phyloP scores from a whole-genome alignment of 805 yeast genomes.

The Metschnikowia proteae region DNA sequence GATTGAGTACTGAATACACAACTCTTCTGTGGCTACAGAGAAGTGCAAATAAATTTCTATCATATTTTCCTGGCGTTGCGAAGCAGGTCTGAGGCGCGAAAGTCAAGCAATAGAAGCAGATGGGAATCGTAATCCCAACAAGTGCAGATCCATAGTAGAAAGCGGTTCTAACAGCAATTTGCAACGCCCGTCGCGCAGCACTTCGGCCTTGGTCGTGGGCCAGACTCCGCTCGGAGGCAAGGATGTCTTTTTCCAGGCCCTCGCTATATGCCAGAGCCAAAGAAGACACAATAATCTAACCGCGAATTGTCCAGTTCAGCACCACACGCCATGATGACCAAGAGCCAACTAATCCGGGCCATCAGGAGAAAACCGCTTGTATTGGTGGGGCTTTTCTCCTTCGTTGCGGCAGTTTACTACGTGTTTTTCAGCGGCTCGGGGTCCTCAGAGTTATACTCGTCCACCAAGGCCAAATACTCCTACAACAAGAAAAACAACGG shows the following conservation, averaged over 20 bases:
- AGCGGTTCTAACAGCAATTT: too few species aligned
- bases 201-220: too few species aligned
- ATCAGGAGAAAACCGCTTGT: conserved; percentile 59
- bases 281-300: neutral
- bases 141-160: too few species aligned
- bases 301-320: conserved; percentile 1
- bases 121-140: too few species aligned
- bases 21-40: neutral
- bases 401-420: conserved; percentile 41
- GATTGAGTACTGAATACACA: neutral
- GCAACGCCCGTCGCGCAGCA: too few species aligned
- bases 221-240: neutral
- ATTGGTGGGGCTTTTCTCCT: conserved; percentile 44
- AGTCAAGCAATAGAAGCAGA: too few species aligned
- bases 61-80: too few species aligned
- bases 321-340: conserved; percentile 15
- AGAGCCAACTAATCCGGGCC: conserved; percentile 35
- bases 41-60: neutral
- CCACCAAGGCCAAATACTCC: conserved; percentile 36
- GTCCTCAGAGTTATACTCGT: conserved; percentile 9
- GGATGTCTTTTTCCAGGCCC: neutral
- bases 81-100: too few species aligned
- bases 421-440: conserved; percentile 24
- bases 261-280: conserved; percentile 4
- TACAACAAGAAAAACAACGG: conserved; percentile 44